Base-by-base conservation (phyloP, 768 basidiomycete species). In the Brasilioporus rufonigricans region DNA sequence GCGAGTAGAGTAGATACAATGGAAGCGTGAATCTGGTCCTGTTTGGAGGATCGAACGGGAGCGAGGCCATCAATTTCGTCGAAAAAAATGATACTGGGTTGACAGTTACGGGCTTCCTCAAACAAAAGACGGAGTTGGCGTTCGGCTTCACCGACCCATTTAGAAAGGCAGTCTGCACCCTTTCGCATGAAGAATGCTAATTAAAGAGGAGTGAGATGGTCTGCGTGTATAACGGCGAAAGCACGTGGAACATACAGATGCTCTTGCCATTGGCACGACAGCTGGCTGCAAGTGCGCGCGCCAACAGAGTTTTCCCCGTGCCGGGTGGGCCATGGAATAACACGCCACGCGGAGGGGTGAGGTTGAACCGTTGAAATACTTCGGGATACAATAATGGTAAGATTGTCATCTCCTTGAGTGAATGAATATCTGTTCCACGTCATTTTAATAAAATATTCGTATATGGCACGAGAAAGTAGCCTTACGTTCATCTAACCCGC, bases 61-160 rank as follows among this genome's bases (percentile, higher is more conserved):
- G 97, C 97, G 19, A 99, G 84, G 60, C 96, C 97, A 66, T 99
- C 97, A 61, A 99, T 98, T 74, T 99, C 97, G 67, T 99, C 97
- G 69, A 99, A 98, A 76, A 99, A 99, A 66, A 99, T 98, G 72
- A 98, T 98, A 60, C 87, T 90, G 0, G 97, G 96, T 65, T 98
- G 96, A 48, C 84, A 89, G 49, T 87, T 85, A 46, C 86, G 82
- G 1, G 97, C 97, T 76, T 98, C 96, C 60, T 98, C 96, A 69
- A 99, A 99, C 14, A 98, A 78, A 38, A 98, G 80, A 1, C 97
- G 85, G 3, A 99, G 80, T 69, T 98, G 96, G 2, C 97, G 85
- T 67, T 98, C 97, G 6, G 97, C 96, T 74, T 99, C 97, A 49
- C 97, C 97, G 13, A 99, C 97, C 96, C 96, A 99, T 75, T 99